phyloP scores from a whole-genome alignment of 768 basidiomycete species.

The Termitomyces eurrhizus region DNA sequence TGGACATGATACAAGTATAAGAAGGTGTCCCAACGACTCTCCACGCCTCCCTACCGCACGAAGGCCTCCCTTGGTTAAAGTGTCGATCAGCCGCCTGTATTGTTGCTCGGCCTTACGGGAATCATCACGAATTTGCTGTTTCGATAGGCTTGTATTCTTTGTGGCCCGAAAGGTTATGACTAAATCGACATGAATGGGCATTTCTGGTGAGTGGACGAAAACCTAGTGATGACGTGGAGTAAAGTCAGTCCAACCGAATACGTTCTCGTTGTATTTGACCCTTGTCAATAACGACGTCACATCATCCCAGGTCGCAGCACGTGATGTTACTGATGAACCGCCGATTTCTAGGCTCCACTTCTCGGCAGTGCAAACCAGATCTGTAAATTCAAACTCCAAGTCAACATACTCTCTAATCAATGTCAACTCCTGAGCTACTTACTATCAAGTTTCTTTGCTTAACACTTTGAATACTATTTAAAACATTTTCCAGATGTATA shows the following conservation, averaged over 20 bases:
- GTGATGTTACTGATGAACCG: neutral
- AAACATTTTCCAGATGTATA: too few species aligned
- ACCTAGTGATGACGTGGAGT: neutral
- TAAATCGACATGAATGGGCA: constrained; percentile 59
- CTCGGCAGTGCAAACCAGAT: too few species aligned
- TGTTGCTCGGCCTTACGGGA: constrained; percentile 64
- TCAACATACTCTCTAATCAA: too few species aligned
- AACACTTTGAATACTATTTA: too few species aligned
- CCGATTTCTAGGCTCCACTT: too few species aligned
- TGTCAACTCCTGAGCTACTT: too few species aligned
- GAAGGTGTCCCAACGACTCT: constrained; percentile 68
- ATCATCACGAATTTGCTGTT: constrained; percentile 59
- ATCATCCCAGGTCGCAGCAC: neutral
- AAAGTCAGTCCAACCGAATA: neutral
- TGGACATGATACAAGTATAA: constrained; percentile 75
- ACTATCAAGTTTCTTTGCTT: too few species aligned
- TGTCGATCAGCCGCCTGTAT: constrained; percentile 59
- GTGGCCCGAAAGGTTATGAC: constrained; percentile 67
- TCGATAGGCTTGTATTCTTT: constrained; percentile 46
- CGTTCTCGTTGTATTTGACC: neutral
- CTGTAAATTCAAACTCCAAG: too few species aligned
- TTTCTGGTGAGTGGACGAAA: neutral
- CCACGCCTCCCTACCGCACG: constrained; percentile 73
- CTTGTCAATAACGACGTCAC: neutral
- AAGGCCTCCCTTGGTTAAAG: constrained; percentile 59